Conservation (phyloP, 2,329 filamentous ascomycete genomes). For the Pseudocercospora ulei region DNA sequence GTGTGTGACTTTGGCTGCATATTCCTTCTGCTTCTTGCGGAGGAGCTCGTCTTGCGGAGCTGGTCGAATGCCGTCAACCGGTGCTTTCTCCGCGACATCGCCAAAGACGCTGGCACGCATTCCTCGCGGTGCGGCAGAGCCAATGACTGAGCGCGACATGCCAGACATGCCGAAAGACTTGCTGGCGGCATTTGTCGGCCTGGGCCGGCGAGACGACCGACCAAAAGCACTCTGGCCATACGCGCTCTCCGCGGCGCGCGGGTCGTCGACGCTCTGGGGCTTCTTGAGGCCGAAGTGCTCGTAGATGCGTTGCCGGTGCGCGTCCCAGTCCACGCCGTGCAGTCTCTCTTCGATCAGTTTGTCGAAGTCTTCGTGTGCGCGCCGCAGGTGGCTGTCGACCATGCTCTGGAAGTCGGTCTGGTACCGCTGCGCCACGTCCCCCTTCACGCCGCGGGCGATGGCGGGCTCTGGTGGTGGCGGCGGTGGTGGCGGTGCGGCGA, state of each 20-base stretch:
- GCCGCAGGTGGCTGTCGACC: conserved; percentile 48
- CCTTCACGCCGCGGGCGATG: conserved; percentile 26
- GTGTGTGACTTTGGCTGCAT: conserved; percentile 66
- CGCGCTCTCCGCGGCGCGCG: conserved; percentile 27
- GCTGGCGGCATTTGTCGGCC: conserved; percentile 35
- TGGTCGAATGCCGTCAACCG: conserved; percentile 38
- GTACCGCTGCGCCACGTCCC: conserved; percentile 28
- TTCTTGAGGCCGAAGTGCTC: conserved; percentile 79
- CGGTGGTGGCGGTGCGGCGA: conserved; percentile 11
- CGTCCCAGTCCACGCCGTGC: conserved; percentile 80
- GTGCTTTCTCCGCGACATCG: conserved; percentile 42
- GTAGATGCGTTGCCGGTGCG: conserved; percentile 84
- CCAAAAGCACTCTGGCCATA: conserved; percentile 45
- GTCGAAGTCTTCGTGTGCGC: conserved; percentile 86
- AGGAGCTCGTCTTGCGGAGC: conserved; percentile 64
- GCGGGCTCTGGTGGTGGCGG: conserved; percentile 6
- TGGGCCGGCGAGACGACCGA: conserved; percentile 39
- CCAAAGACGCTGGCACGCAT: conserved; percentile 33
- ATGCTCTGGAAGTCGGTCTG: conserved; percentile 56
- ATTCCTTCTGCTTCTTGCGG: conserved; percentile 73
- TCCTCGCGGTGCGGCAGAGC: conserved; percentile 56
- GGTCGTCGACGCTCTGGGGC: conserved; percentile 32
- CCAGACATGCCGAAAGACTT: conserved; percentile 58
- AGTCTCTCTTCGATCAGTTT: conserved; percentile 89
- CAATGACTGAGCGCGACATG: conserved; percentile 77